Percentiles rank a stretch among this genome's conserved stretches.
phyloP scores from a whole-genome alignment of 179 eudicot genomes.

The Beta lomatogona region DNA sequence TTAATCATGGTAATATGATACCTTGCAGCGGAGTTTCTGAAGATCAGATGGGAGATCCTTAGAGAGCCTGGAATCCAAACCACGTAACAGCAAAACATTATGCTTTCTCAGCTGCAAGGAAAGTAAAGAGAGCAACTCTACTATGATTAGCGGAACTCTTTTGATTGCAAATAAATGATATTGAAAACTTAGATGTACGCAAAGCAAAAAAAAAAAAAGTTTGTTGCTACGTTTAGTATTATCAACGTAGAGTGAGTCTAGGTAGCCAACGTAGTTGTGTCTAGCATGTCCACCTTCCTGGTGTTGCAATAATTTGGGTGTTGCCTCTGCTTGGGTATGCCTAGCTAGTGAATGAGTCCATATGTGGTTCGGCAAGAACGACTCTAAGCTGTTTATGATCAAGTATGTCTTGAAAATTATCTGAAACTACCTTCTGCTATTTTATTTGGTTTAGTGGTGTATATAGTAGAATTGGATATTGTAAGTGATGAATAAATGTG shows the following conservation, averaged over 20 bases:
- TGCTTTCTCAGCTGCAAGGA: conserved; percentile 69
- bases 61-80: conserved; percentile 87
- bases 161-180: not conserved
- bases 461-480: no score
- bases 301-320: not conserved
- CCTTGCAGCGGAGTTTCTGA: conserved; percentile 99
- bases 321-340: not conserved
- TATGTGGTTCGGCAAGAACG: no score
- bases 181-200: not conserved
- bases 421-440: no score
- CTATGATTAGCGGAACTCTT: not conserved
- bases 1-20: conserved; percentile 22
- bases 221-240: not conserved
- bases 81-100: conserved; percentile 74
- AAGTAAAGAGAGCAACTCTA: not conserved
- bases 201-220: not conserved
- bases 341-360: no score
- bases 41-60: conserved; percentile 91
- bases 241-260: not conserved
- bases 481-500: no score
- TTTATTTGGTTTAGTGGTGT: no score
- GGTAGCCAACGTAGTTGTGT: not conserved
- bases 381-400: no score
- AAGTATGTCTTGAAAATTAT: no score
- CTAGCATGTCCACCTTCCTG: not conserved